Conservation (phyloP, 495 filamentous ascomycete genomes). For the Talaromyces nanjingensis region DNA sequence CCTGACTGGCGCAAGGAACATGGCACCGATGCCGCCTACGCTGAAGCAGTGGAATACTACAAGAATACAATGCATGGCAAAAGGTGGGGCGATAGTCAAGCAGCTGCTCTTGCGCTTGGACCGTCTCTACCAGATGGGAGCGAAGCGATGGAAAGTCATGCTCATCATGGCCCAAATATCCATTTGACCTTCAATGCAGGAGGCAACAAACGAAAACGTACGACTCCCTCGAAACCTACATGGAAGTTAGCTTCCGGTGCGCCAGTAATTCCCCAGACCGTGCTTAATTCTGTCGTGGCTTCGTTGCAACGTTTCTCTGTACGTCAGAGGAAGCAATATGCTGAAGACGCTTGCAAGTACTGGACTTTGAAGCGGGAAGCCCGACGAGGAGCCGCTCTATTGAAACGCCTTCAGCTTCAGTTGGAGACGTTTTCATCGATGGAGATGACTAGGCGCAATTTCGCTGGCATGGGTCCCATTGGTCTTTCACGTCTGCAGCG, state of each 20-base stretch:
- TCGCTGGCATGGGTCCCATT: constrained; percentile 79
- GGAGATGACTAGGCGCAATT: constrained; percentile 92
- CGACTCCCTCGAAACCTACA: constrained; percentile 55
- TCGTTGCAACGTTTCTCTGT: constrained; percentile 75
- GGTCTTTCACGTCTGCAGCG: constrained; percentile 70
- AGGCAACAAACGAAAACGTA: constrained; percentile 69
- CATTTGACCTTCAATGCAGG: constrained; percentile 54
- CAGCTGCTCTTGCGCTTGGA: constrained; percentile 71
- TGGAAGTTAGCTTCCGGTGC: constrained; percentile 96
- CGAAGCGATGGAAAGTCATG: background rate
- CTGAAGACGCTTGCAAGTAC: constrained; percentile 87
- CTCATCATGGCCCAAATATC: constrained; percentile 36
- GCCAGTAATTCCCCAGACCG: constrained; percentile 81
- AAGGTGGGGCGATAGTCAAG: constrained; percentile 87
- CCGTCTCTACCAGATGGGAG: constrained; percentile 29
- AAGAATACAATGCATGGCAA: constrained; percentile 75
- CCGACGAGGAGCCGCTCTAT: constrained; percentile 77
- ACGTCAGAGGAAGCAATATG: constrained; percentile 81
- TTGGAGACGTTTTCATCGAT: constrained; percentile 86
- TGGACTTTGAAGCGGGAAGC: constrained; percentile 97
- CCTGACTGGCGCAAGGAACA: constrained; percentile 83
- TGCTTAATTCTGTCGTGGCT: constrained; percentile 72
- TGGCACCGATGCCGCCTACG: constrained; percentile 59
- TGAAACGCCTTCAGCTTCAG: constrained; percentile 89
- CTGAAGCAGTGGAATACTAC: constrained; percentile 74